A percentile compares a stretch with the other conserved stretches of the same genome.
phyloP scores from a whole-genome alignment of 2,329 filamentous ascomycete species.

The Elsinoe ampelina region DNA sequence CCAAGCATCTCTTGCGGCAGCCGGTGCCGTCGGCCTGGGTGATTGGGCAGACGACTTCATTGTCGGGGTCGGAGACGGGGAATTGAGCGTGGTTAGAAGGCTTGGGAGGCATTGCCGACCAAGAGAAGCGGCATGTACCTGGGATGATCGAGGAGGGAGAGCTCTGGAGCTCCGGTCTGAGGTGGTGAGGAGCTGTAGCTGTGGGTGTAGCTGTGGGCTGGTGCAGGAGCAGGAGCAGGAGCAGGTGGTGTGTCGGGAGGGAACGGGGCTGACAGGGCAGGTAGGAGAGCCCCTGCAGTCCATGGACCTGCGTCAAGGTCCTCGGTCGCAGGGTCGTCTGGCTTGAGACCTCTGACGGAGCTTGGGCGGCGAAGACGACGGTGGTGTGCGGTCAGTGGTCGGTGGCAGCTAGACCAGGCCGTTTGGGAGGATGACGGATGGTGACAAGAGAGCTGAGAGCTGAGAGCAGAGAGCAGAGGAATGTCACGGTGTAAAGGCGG shows the following conservation, averaged over 20 bases:
- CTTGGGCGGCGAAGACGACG: too few relatives aligned
- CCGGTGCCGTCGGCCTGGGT: slow-evolving; percentile 92
- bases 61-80: slow-evolving; percentile 82
- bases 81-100: slow-evolving; percentile 62
- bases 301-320: slow-evolving; percentile 11
- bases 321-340: not conserved
- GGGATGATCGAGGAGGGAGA: not conserved
- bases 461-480: slow-evolving; percentile 6
- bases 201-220: not conserved
- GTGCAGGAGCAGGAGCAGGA: not conserved
- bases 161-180: not conserved
- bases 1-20: slow-evolving; percentile 95
- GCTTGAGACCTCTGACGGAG: slow-evolving; percentile 6
- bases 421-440: not conserved
- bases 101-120: slow-evolving; percentile 69
- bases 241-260: slow-evolving; percentile 6
- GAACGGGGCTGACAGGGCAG: not conserved
- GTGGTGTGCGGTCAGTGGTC: too few relatives aligned
- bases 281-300: not conserved
- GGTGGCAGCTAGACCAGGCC: slow-evolving; percentile 1
- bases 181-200: slow-evolving; percentile 11
- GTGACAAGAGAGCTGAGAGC: slow-evolving; percentile 6
- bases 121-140: slow-evolving; percentile 13
- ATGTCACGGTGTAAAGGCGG: slow-evolving; percentile 6
- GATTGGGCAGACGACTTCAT: slow-evolving; percentile 94